Base-by-base conservation (phyloP, 2,329 filamentous ascomycete species). In the Pseudocercospora vitis region DNA sequence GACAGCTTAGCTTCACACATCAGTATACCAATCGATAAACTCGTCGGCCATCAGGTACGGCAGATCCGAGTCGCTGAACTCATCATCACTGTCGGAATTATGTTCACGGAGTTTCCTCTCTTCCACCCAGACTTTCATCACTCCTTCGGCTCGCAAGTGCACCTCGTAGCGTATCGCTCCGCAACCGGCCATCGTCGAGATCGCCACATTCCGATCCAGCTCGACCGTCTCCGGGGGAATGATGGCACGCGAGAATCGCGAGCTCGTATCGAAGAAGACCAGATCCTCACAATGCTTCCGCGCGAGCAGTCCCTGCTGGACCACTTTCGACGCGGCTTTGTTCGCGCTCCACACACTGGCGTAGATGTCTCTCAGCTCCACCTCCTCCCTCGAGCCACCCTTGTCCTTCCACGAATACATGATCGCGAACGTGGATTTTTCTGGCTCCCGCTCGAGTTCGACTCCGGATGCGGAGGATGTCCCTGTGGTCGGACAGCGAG, bases 11-110 rank as follows among this genome's bases (percentile, higher is more conserved):
- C n/a, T 29, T 29, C 26, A 29, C 6, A 29, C 26, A 11, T 29
- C 26, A 7, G 37, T 23, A 21, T 42, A 42, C 37, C 37, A 42
- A 42, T 42, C 37, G 37, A 42, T 21, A 18, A 18, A 42, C 14
- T 42, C 37, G 12, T 42, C 37, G 12, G 37, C 37, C 21, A 23
- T 26, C 37, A 42, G 24, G 21, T 42, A 42, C 9, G 37, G 37
- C 37, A 42, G 37, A n/a, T 42, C 37, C 11, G 37, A 42, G 37
- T 42, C 37, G n/a, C 37, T 42, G 37, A 21, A 26, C n/a, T 42
- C 37, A 42, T 42, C 37, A 21, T 42, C 37, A 14, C 37, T 42
- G n/a, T 26, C 37, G 12, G 21, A 23, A 21, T 21, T 42, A 12
- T 24, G 12, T 19, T 42, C 37, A 7, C 21, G 19, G 18, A 42